Evolutionary conservation across 2,329 filamentous ascomycete genomes (phyloP), one percentile per base, ranked within the genome.

Genomic region (Ophiocordyceps robertsii): DNA sequence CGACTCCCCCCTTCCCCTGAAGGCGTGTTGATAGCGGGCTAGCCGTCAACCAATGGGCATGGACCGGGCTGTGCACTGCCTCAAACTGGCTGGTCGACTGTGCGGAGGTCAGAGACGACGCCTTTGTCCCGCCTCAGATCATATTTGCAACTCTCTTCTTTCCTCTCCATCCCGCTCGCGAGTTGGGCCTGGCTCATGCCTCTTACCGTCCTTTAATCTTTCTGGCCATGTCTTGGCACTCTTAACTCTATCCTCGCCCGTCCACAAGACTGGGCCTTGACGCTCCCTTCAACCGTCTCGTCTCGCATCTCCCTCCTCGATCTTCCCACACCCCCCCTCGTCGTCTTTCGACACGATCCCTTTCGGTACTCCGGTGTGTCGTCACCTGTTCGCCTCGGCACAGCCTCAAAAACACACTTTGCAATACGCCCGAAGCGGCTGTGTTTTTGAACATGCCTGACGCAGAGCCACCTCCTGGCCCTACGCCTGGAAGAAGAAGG

Each of bases 401-500:
- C 41, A 47, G 42, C 43, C 46, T 44, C 43, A 36, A 24, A 29
- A 35, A 38, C 33, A 44, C 37, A 31, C 41, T 14, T 43, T 29
- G 29, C 38, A 30, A 27, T 9, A 8, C 33, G 14, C 17, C 14
- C n/a, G 12, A 46, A 44, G 50, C 47, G 42, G 48, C 47, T 49
- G 46, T 46, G 48, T 43, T 36, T 29, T 43, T 27, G 37, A 45
- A 40, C 38, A 56, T 56, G 53, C 32, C 50, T 11, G 53, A 53
- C 33, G 40, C 45, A 17, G 49, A 50, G 39, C 48, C 50, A 16
- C 48, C 45, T 37, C 43, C 49, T 39, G 45, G 45, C 24, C 46
- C 45, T 40, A 44, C 47, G 29, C 32, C 37, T 13, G 51, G 58
- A 36, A 51, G 64, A 43, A 53, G 56, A 27, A 57, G 64, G 58